Conservation (phyloP, 2,329 filamentous ascomycete genomes). For the Botrytis pseudocinerea region DNA sequence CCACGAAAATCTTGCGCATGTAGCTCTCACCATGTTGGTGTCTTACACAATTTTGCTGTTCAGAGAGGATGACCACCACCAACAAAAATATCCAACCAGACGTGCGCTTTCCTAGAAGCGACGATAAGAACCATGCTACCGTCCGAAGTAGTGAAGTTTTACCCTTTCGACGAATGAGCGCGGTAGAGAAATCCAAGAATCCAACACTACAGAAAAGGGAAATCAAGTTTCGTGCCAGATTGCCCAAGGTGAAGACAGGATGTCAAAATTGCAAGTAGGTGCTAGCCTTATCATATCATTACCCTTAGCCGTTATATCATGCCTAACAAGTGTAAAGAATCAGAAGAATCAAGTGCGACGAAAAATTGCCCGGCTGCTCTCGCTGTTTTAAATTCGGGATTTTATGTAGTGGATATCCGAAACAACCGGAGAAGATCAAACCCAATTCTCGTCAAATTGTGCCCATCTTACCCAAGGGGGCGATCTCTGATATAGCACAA, state of each 20-base stretch:
- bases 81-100: slow-evolving; percentile 1
- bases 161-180: background rate
- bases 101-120: background rate
- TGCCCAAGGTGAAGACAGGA: slow-evolving; percentile 24
- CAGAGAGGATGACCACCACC: slow-evolving; percentile 2
- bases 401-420: slow-evolving; percentile 30
- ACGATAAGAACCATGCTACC: background rate
- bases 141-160: background rate
- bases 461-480: slow-evolving; percentile 16
- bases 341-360: slow-evolving; percentile 41
- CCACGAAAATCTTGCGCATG: background rate
- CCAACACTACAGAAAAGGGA: background rate
- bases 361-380: slow-evolving; percentile 29
- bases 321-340: slow-evolving; percentile 44
- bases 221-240: slow-evolving; percentile 19
- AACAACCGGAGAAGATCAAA: background rate
- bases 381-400: slow-evolving; percentile 29
- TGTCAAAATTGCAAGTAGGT: slow-evolving; percentile 28
- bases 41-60: background rate
- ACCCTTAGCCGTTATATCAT: background rate
- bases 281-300: background rate
- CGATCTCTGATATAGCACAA: background rate
- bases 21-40: slow-evolving; percentile 1
- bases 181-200: background rate
- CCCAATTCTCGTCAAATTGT: slow-evolving; percentile 5